Conservation (phyloP, 2,329 filamentous ascomycete genomes). For the Fonsecaea erecta region DNA sequence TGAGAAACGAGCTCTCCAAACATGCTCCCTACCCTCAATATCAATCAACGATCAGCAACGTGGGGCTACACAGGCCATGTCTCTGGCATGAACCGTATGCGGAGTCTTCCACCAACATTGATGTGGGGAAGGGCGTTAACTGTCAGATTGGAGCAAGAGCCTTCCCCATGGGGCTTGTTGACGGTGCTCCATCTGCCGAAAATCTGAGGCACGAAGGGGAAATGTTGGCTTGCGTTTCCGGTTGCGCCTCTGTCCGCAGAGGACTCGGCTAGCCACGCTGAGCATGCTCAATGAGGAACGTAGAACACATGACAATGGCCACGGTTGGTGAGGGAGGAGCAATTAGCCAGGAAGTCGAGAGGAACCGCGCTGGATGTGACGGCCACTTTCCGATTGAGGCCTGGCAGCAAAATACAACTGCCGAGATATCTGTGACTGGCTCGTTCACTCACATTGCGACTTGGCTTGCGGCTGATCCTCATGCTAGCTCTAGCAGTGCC, state of each 20-base stretch:
- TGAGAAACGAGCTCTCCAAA: conserved; percentile 2
- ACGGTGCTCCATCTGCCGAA: conserved; percentile 15
- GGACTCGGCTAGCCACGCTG: not conserved
- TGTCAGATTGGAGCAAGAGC: conserved; percentile 14
- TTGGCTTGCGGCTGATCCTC: not conserved
- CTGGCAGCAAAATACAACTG: conserved; percentile 16
- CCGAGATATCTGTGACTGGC: conserved; percentile 8
- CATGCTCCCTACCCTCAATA: not conserved
- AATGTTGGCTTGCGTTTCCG: not conserved
- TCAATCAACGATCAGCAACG: conserved; percentile 6
- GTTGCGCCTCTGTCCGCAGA: not conserved
- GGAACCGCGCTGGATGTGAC: not conserved
- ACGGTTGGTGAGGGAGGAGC: not conserved
- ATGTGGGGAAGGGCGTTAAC: conserved; percentile 13
- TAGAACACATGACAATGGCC: not conserved
- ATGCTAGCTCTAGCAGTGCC: too few species aligned
- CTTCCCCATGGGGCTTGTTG: conserved; percentile 19
- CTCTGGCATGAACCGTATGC: conserved; percentile 1
- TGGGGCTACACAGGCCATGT: conserved; percentile 6
- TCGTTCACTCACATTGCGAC: not conserved
- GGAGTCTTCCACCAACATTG: conserved; percentile 17
- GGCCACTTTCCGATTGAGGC: conserved; percentile 13
- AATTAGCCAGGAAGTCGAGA: not conserved
- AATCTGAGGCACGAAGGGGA: not conserved
- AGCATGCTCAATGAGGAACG: not conserved